Percentiles rank a stretch among this genome's conserved stretches.
phyloP scores from a whole-genome alignment of 1,284 basidiomycete species.

The Rhodotorula sp. region DNA sequence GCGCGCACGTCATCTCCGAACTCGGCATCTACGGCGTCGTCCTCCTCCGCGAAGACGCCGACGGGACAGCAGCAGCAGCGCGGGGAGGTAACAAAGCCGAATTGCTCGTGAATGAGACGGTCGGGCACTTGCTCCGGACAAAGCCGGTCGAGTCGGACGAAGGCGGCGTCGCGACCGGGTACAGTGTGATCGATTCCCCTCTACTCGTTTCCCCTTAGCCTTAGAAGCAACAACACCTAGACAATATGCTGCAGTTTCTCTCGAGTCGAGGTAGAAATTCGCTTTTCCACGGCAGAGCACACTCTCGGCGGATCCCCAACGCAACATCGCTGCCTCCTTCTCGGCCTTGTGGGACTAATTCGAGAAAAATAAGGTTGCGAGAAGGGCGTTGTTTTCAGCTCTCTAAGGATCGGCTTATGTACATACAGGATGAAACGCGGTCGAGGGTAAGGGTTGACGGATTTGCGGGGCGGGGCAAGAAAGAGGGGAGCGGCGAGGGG shows the following conservation, averaged over 20 bases:
- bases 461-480: too few relatives aligned
- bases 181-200: constrained; percentile 79
- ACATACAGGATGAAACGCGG: background rate
- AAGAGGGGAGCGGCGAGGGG: too few relatives aligned
- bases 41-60: constrained; percentile 60
- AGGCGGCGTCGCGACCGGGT: constrained; percentile 89
- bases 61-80: background rate
- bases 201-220: constrained; percentile 53
- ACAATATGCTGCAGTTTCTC: background rate
- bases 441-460: background rate
- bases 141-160: constrained; percentile 90
- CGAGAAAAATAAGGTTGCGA: background rate
- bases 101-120: constrained; percentile 59
- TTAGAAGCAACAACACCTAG: background rate
- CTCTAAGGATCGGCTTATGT: constrained; percentile 1
- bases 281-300: too few relatives aligned
- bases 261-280: background rate
- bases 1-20: constrained; percentile 78
- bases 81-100: constrained; percentile 23
- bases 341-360: too few relatives aligned
- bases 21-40: constrained; percentile 88
- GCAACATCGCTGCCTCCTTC: too few relatives aligned
- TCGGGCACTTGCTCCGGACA: constrained; percentile 85
- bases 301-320: too few relatives aligned
- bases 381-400: background rate